Evolutionary conservation across 2,329 filamentous ascomycete genomes (phyloP).

Genomic region (Scedosporium dehoogii): DNA sequence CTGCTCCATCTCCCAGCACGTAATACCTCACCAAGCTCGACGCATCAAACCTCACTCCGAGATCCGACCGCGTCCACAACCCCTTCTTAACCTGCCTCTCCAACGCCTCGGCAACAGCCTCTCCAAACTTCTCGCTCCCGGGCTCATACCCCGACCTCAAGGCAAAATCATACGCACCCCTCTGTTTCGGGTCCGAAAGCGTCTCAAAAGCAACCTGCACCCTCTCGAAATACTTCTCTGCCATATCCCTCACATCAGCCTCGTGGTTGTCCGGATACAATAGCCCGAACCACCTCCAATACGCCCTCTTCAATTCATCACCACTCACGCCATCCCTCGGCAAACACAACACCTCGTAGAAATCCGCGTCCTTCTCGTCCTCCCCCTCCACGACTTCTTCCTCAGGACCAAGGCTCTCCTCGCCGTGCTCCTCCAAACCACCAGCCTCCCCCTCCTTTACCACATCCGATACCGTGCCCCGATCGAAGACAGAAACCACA

Average conservation of each 20-base stretch:
- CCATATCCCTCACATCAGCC: constrained; percentile 24
- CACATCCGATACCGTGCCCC: constrained; percentile 12
- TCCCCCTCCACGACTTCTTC: constrained; percentile 6
- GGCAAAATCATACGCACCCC: constrained; percentile 28
- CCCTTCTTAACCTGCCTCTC: constrained; percentile 14
- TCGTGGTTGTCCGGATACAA: constrained; percentile 34
- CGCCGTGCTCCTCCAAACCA: background rate
- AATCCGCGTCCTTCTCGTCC: constrained; percentile 19
- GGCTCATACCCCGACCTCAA: constrained; percentile 12
- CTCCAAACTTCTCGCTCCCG: constrained; percentile 11
- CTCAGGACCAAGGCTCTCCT: constrained; percentile 8
- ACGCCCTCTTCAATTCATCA: constrained; percentile 31
- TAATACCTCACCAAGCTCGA: constrained; percentile 10
- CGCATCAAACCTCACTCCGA: constrained; percentile 27
- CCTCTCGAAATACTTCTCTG: constrained; percentile 28
- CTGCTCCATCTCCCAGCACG: background rate
- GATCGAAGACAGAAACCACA: constrained; percentile 31
- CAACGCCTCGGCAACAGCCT: constrained; percentile 14
- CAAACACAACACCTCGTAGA: constrained; percentile 36
- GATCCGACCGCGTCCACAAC: constrained; percentile 23
- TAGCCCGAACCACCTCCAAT: constrained; percentile 32
- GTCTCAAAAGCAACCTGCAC: constrained; percentile 36
- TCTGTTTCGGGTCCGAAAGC: constrained; percentile 31
- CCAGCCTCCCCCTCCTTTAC: background rate
- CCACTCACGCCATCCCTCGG: constrained; percentile 21